Percentiles rank a stretch among this genome's conserved stretches.
These are phyloP conservation scores for Xylariaceae sp. DNA, from an alignment of 2,329 filamentous ascomycete species.

Conservation along the genomic window DNA sequence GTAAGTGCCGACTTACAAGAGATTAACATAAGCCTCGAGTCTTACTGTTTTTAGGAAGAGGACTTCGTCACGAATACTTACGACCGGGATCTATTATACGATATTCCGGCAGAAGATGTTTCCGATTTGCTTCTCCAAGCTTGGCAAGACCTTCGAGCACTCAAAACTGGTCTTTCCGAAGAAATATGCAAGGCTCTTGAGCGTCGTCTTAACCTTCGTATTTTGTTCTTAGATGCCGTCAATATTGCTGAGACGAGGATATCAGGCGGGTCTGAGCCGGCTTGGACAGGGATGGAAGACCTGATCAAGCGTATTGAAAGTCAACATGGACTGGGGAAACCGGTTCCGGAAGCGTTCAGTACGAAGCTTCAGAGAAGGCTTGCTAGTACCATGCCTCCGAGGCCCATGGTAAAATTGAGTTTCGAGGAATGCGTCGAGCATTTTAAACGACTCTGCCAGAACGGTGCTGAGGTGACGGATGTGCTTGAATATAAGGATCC, in stretches of 20 bases:
- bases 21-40: background rate
- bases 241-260: too few relatives aligned
- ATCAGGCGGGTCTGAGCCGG: too few relatives aligned
- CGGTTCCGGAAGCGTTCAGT: slow-evolving; percentile 78
- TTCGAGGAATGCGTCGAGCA: slow-evolving; percentile 69
- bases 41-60: slow-evolving; percentile 63
- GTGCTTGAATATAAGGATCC: slow-evolving; percentile 65
- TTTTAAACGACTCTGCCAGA: slow-evolving; percentile 66
- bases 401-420: slow-evolving; percentile 76
- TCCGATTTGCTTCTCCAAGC: slow-evolving; percentile 46
- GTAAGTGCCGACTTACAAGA: slow-evolving; percentile 40
- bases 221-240: slow-evolving; percentile 55
- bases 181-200: slow-evolving; percentile 54
- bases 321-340: slow-evolving; percentile 58
- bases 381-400: slow-evolving; percentile 88
- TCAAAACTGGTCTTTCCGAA: slow-evolving; percentile 22
- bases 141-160: slow-evolving; percentile 34
- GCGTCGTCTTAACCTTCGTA: slow-evolving; percentile 63
- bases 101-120: slow-evolving; percentile 56
- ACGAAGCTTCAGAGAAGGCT: slow-evolving; percentile 86
- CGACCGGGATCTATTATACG: slow-evolving; percentile 69
- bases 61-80: slow-evolving; percentile 95
- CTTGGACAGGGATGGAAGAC: slow-evolving; percentile 48
- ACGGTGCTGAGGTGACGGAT: slow-evolving; percentile 65
- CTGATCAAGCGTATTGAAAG: slow-evolving; percentile 54